Evolutionary conservation across 1,284 basidiomycete genomes (phyloP).

Genomic region (Bothia castanella): DNA sequence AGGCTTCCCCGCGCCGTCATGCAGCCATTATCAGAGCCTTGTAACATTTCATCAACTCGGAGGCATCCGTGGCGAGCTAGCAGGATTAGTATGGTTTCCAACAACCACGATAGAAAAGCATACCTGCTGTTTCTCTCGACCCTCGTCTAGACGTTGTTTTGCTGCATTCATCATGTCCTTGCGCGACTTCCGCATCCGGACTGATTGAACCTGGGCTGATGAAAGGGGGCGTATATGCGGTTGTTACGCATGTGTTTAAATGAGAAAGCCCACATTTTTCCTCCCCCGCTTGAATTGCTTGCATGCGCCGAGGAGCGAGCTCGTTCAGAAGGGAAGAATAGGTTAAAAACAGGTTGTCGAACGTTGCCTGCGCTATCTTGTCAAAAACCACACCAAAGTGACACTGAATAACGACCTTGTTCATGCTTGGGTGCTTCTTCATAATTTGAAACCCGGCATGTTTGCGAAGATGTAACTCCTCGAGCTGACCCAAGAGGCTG

Average conservation of each 20-base stretch:
- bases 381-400: conserved; percentile 10
- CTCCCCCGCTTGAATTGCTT: conserved; percentile 36
- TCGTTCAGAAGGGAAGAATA: conserved; percentile 37
- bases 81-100: neutral
- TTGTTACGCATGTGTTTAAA: neutral
- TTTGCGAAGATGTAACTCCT: conserved; percentile 22
- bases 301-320: conserved; percentile 34
- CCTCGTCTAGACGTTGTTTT: conserved; percentile 38
- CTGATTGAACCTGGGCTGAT: conserved; percentile 36
- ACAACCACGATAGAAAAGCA: neutral
- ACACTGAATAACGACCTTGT: conserved; percentile 19
- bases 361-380: conserved; percentile 30
- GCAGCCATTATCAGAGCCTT: conserved; percentile 38
- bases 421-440: conserved; percentile 9
- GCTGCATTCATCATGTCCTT: conserved; percentile 36
- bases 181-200: conserved; percentile 36
- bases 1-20: conserved; percentile 7
- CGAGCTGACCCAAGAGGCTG: conserved; percentile 22
- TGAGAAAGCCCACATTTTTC: conserved; percentile 33
- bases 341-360: conserved; percentile 30
- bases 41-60: conserved; percentile 43
- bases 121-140: conserved; percentile 42
- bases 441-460: conserved; percentile 8
- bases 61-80: conserved; percentile 42
- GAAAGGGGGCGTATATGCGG: conserved; percentile 11